Base-by-base conservation (phyloP, 495 filamentous ascomycete species). In the Polyplosphaeria fusca region DNA sequence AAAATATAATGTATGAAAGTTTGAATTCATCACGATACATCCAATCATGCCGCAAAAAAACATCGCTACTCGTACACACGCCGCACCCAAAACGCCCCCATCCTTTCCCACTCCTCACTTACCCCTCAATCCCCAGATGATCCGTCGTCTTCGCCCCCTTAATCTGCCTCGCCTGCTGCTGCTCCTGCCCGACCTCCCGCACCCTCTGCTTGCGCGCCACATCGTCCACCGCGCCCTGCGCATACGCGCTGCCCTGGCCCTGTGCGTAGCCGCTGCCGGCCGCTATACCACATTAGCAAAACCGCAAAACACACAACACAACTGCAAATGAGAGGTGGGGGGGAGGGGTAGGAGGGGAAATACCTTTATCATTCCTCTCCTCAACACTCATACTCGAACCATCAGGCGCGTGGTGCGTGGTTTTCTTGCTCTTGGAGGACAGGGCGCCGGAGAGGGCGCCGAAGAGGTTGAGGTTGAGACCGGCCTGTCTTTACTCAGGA, bases 381-480 rank as follows among this genome's bases (percentile, higher is more conserved):
- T 68, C 61, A 0, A 58, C 39, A 13, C 47, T 19, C 1, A 24
- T 37, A 13, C 52, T 54, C 27, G 64, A 66, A 1, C 68, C 68
- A 37, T 72, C 68, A 0, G 57, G n/a, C 23, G 58, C 50, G 2
- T 53, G 49, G 19, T 60, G 59, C 11, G 66, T 70, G 19, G 69
- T 66, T 48, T 69, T 72, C 48, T 65, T 64, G 18, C 53, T 60
- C 45, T 63, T 67, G 39, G 66, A 60, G 11, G 38, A 50, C 38
- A 72, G 66, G 23, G 61, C 56, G 32, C 69, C 66, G 38, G 55
- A 50, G 38, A 72, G 35, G 20, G 67, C 69, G 52, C 64, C 69
- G 44, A 67, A 57, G 53, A 72, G 46, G 60, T 70, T 72, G 30
- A 72, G 60, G 32, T 69, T 72, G 20, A 72, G 50, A 27, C 69